Evolutionary conservation across 169 alveolate genomes (phyloP), one percentile per base, ranked within the genome.

Genomic region (Toxoplasma gondii): DNA sequence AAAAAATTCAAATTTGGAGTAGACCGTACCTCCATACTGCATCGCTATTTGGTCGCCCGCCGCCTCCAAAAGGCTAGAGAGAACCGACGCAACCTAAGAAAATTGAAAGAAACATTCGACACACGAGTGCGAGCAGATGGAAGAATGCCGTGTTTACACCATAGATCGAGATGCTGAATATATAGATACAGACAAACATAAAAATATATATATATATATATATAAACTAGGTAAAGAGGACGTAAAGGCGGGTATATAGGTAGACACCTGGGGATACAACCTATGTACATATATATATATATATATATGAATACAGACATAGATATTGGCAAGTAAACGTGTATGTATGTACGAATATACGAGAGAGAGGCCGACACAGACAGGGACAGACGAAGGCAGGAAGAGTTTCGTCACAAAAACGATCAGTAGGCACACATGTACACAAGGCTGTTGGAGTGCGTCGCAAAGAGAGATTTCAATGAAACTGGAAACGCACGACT

Each of bases 1-100:
- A n/a, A n/a, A n/a, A n/a, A n/a, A n/a, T n/a, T n/a, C n/a, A n/a
- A n/a, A n/a, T 12, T 49, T 12, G 58, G 4, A 7, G 58, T 49
- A 4, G 58, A 4, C 4, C 92, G 24, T 27, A 88, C 92, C 92
- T 38, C 92, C 92, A 38, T 88, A 88, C n/a, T 88, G 92, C 81
- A 88, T 0, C 53, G 92, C 92, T 2, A 88, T 44, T n/a, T 64
- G 64, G 58, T 88, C 92, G 53, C 92, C 92, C 16, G 43, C 54
- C 53, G 92, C 92, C 1, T 88, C 92, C 69, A 69, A 27, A 4
- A 88, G 92, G n/a, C 41, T 17, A 19, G 92, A 44, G 38, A 88
- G 49, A 34, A 49, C 58, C 31, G 49, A 7, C 53, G 69, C 53
- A n/a, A 88, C 64, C 92, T 88, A 49, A 29, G 45, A 22, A 74